These are phyloP conservation scores for Penium margaritaceum DNA, from an alignment of 139 green algal genomes.

Conservation along the genomic window DNA sequence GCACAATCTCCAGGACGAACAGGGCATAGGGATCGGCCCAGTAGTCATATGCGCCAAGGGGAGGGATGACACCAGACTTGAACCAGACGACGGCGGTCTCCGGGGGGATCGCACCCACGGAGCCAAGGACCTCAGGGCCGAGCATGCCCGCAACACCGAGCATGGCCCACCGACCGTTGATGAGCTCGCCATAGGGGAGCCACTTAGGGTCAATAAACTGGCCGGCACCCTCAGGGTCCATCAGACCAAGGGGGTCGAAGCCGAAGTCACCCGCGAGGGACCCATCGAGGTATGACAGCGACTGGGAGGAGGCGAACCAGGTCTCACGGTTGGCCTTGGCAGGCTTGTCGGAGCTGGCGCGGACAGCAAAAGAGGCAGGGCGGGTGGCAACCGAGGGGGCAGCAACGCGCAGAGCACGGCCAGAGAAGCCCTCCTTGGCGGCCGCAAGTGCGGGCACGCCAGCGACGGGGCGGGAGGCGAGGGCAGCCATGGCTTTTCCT, in stretches of 20 bases:
- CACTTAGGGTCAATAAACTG: slow-evolving; percentile 89
- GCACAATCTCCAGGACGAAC: slow-evolving; percentile 87
- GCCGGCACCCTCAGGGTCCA: slow-evolving; percentile 78
- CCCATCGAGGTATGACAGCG: slow-evolving; percentile 89
- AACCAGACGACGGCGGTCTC: slow-evolving; percentile 80
- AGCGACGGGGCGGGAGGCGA: too few relatives aligned
- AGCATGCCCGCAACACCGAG: slow-evolving; percentile 86
- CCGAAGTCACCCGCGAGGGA: slow-evolving; percentile 74
- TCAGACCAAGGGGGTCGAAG: slow-evolving; percentile 83
- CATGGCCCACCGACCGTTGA: slow-evolving; percentile 74
- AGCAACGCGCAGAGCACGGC: too few relatives aligned
- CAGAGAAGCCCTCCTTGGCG: too few relatives aligned
- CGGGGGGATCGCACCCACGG: slow-evolving; percentile 71
- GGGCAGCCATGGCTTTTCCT: too few relatives aligned
- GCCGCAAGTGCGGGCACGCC: too few relatives aligned
- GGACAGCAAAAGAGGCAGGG: too few relatives aligned
- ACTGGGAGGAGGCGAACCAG: slow-evolving; percentile 51
- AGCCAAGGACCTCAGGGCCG: slow-evolving; percentile 83
- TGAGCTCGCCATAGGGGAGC: slow-evolving; percentile 68
- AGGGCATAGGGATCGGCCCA: slow-evolving; percentile 85
- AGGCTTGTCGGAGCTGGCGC: too few relatives aligned
- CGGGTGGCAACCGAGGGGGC: too few relatives aligned
- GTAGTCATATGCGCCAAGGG: slow-evolving; percentile 60
- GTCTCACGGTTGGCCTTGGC: slow-evolving; percentile 19
- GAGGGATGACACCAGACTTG: slow-evolving; percentile 78